Evolutionary conservation across 176 grass and related monocot genomes (phyloP).

Genomic region (Oryza nivara): DNA sequence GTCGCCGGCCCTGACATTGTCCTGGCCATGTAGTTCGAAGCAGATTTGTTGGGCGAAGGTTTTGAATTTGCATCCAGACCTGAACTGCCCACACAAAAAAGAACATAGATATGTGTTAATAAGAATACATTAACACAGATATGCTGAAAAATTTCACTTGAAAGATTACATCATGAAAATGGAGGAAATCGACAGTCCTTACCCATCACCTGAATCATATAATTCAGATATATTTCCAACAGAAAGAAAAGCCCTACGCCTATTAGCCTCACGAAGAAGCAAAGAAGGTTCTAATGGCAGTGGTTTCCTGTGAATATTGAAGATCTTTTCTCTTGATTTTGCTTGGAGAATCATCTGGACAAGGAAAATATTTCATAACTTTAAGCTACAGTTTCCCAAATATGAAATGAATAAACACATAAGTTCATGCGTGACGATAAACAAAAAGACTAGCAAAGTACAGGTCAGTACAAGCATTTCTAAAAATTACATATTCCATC

Average conservation of each 20-base stretch:
- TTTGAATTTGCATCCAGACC: conserved; percentile 78
- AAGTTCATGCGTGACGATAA: not conserved
- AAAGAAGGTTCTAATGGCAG: conserved; percentile 92
- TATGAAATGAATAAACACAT: conserved; percentile 25
- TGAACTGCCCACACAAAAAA: conserved; percentile 73
- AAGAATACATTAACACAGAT: conserved; percentile 11
- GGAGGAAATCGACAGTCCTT: conserved; percentile 37
- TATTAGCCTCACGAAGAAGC: conserved; percentile 93
- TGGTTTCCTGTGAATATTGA: conserved; percentile 89
- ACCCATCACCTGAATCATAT: conserved; percentile 80
- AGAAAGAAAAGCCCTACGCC: conserved; percentile 95
- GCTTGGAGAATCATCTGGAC: conserved; percentile 88
- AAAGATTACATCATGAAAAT: conserved; percentile 26
- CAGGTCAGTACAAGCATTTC: not conserved
- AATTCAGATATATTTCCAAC: conserved; percentile 91
- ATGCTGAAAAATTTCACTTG: conserved; percentile 21
- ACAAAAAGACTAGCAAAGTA: not conserved
- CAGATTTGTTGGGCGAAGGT: conserved; percentile 55
- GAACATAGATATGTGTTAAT: conserved; percentile 38
- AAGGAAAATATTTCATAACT: conserved; percentile 39
- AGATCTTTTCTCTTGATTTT: conserved; percentile 88
- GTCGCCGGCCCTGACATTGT: conserved; percentile 84
- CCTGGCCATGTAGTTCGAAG: conserved; percentile 64
- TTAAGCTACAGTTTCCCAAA: conserved; percentile 41
- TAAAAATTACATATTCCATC: not conserved